Percentiles rank a stretch among this genome's conserved stretches.
phyloP scores from a whole-genome alignment of 495 filamentous ascomycete genomes.

The Parmelia sp. region DNA sequence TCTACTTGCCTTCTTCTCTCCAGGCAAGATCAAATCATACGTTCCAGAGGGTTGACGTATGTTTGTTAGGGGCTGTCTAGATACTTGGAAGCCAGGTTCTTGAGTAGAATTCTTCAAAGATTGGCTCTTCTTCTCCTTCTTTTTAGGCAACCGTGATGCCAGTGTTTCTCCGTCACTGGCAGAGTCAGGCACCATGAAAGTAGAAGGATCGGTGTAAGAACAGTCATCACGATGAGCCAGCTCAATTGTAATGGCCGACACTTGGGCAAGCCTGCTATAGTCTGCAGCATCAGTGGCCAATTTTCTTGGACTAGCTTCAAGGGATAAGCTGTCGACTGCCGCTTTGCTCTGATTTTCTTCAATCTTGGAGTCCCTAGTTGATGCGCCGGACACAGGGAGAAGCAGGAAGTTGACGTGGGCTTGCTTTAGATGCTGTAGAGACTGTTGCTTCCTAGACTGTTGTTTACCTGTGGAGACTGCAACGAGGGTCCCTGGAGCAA shows the following conservation, averaged over 20 bases:
- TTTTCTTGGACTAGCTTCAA: constrained; percentile 14
- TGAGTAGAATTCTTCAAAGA: neutral
- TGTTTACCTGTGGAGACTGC: neutral
- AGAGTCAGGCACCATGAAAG: constrained; percentile 33
- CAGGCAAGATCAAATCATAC: neutral
- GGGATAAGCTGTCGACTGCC: neutral
- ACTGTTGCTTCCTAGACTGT: constrained; percentile 12
- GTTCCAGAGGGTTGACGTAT: neutral
- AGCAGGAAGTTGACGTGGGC: constrained; percentile 38
- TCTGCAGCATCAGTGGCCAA: constrained; percentile 12
- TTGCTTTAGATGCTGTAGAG: constrained; percentile 23
- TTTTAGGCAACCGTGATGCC: neutral
- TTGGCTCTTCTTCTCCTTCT: constrained; percentile 1
- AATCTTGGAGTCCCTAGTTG: neutral
- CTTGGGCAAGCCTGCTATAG: constrained; percentile 12
- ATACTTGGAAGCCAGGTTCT: neutral
- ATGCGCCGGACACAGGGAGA: constrained; percentile 26
- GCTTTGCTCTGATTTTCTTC: constrained; percentile 3
- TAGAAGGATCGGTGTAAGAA: constrained; percentile 27
- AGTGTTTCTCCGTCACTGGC: constrained; percentile 14
- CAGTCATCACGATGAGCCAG: constrained; percentile 16
- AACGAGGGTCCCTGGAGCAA: neutral
- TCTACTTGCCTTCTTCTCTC: neutral
- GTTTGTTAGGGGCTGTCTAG: neutral
- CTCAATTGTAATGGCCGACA: neutral